Base-by-base conservation (phyloP, 495 filamentous ascomycete species). In the Lasiosphaeria ovina region DNA sequence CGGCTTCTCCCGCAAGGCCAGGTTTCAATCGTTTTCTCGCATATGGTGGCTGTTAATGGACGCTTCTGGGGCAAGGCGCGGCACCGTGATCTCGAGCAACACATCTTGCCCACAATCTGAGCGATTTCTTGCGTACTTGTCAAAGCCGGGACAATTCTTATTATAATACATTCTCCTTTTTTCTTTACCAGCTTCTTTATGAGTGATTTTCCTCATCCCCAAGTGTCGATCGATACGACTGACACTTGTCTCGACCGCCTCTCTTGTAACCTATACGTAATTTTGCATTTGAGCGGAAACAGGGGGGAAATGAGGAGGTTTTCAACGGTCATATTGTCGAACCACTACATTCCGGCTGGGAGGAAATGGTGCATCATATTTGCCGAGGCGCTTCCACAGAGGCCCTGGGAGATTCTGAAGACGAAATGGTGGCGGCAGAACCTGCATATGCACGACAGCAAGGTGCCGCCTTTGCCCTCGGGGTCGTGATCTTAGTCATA, bases 221-320 rank as follows among this genome's bases (percentile, higher is more conserved):
- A n/a, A n/a, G n/a, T n/a, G n/a, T n/a, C n/a, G n/a, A n/a, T n/a
- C n/a, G n/a, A n/a, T n/a, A n/a, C n/a, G n/a, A n/a, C n/a, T n/a
- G n/a, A n/a, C n/a, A n/a, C n/a, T n/a, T n/a, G n/a, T n/a, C n/a
- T n/a, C n/a, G n/a, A n/a, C n/a, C n/a, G n/a, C n/a, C n/a, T n/a
- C n/a, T n/a, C n/a, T n/a, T n/a, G n/a, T n/a, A n/a, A 95, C 59
- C 75, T 72, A 66, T 86, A 93, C 35, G 68, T 59, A 14, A 66
- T 62, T 34, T 12, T 45, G 42, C 59, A 54, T n/a, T 55, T 9
- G 4, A 66, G 3, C 4, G 67, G 69, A 58, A 79, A 74, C 58
- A 77, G 59, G 55, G 72, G 57, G 34, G 54, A 35, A 0, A 44
- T 3, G 6, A 33, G 31, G 10, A 3, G 40, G 17, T 32, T 6